Conservation (phyloP, 164 flowering plant genomes). For the Umbellularia californica region DNA sequence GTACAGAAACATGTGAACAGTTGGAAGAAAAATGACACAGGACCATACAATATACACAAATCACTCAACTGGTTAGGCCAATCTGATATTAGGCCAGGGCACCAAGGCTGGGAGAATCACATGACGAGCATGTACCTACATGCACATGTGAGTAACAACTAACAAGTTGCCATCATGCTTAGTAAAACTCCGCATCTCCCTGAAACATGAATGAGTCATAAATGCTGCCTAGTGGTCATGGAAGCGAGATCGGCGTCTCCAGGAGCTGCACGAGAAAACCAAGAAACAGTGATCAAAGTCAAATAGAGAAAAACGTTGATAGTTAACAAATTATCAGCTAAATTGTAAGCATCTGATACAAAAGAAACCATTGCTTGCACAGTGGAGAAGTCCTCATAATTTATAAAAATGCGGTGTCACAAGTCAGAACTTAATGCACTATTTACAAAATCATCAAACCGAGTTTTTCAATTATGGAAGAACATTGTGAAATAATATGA, state of each 20-base stretch:
- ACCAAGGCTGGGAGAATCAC: too few relatives aligned
- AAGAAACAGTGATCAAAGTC: background rate
- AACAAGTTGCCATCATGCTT: background rate
- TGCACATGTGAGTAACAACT: background rate
- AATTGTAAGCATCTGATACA: background rate
- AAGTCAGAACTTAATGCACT: background rate
- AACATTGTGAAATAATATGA: too few relatives aligned
- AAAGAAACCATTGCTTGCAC: background rate
- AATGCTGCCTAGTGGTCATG: slow-evolving; percentile 48
- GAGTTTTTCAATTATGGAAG: background rate
- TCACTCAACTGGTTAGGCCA: too few relatives aligned
- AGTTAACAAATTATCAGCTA: background rate
- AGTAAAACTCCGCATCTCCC: background rate
- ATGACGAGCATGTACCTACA: too few relatives aligned
- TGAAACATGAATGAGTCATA: background rate
- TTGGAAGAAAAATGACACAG: too few relatives aligned
- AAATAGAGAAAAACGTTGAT: background rate
- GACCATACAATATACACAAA: too few relatives aligned
- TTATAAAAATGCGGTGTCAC: background rate
- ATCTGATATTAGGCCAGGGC: too few relatives aligned
- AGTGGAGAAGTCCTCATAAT: background rate
- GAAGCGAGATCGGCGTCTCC: slow-evolving; percentile 71
- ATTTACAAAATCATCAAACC: background rate
- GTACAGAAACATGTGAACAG: too few relatives aligned
- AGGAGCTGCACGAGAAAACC: slow-evolving; percentile 38